Base-by-base conservation (phyloP, 1,284 basidiomycete species). In the Cutaneotrichosporon cyanovorans region DNA sequence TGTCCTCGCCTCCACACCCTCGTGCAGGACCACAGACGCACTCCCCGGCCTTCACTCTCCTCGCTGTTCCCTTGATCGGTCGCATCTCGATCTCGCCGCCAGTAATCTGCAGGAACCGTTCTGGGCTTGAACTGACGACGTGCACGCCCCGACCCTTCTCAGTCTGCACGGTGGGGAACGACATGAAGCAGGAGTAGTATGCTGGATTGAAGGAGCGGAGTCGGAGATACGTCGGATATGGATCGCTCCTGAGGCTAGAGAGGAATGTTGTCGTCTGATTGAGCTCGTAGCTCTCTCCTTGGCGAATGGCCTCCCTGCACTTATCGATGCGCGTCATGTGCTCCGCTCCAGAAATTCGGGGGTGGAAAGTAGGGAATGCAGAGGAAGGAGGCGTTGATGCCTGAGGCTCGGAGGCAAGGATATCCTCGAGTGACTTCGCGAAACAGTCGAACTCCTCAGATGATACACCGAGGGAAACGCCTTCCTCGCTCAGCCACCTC, bases 241-340 rank as follows among this genome's bases (percentile, higher is more conserved):
- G 57, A 47, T 63, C 51, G 7, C 33, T 9, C 10, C 74, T 37
- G 0, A 72, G 49, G 1, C 44, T 45, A 0, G 75, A 66, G 5
- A 63, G 51, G 59, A 78, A 78, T 10, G 78, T 80, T 1, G 87
- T 92, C 0, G 92, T 97, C 34, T 96, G 75, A 61, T 93, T 97
- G 18, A 97, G 78, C 65, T 97, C 92, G 70, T 97, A 97, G n/a
- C 88, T 90, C 65, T 97, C 86, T 5, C 92, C 92, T 32, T 83
- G 76, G 46, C 77, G 82, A 19, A 97, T 81, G 45, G 80, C 77
- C 45, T 85, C 81, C 61, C 90, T 82, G 10, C 87, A 86, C 31
- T 75, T 65, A 25, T 80, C 74, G 59, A 96, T 90, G 34, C 80
- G 80, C 15, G 77, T 70, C 45, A 84, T 80, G 72, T 97, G 96